Evolutionary conservation across 306 rosid species (phyloP).

Genomic region (Styphnolobium japonicum): DNA sequence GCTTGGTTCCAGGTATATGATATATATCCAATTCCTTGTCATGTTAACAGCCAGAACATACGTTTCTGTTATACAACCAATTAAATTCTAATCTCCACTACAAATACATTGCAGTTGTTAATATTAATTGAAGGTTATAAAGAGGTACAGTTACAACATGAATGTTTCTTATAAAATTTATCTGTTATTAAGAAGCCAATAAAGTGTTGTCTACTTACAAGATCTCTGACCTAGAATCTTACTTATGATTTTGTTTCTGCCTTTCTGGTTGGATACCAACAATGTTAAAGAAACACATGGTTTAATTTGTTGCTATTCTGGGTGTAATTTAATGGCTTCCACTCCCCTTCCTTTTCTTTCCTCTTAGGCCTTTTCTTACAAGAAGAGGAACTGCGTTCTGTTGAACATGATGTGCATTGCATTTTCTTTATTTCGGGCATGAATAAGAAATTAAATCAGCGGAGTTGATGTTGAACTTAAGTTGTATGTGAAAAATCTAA

Average conservation of each 20-base stretch:
- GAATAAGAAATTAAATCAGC: not conserved
- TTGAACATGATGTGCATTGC: not conserved
- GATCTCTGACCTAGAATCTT: not conserved
- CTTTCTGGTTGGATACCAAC: not conserved
- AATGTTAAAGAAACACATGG: not conserved
- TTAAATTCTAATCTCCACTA: not conserved
- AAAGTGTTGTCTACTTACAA: not conserved
- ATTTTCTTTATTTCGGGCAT: not conserved
- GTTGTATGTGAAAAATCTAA: not conserved
- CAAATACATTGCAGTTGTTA: not conserved
- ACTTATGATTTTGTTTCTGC: not conserved
- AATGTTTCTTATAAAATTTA: not conserved
- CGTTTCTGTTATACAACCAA: not conserved
- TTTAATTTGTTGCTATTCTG: not conserved
- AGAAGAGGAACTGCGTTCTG: not conserved
- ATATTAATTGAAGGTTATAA: not conserved
- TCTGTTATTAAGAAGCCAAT: not conserved
- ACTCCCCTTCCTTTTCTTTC: not conserved
- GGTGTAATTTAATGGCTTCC: not conserved
- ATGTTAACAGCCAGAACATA: not conserved
- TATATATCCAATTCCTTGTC: constrained; percentile 13
- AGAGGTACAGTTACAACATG: not conserved
- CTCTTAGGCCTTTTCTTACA: not conserved
- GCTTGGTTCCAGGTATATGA: constrained; percentile 91
- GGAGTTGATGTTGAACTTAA: constrained; percentile 4